Percentiles rank a stretch among this genome's conserved stretches.
Evolutionary conservation across 1,284 basidiomycete species (phyloP).

Genomic region (Singerocomus inundabilis): DNA sequence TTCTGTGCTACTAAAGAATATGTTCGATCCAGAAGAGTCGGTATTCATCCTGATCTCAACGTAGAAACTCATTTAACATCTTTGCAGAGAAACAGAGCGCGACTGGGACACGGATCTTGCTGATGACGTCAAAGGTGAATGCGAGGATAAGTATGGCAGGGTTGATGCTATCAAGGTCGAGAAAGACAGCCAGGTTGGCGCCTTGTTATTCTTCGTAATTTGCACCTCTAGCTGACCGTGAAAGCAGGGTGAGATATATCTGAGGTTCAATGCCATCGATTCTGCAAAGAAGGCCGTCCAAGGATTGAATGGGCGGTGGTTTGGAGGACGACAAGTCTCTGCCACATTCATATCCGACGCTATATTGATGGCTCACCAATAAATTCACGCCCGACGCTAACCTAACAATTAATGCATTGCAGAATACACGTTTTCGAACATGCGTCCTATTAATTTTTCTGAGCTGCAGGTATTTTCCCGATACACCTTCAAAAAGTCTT

Average conservation of each 20-base stretch:
- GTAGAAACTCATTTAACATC: constrained; percentile 5
- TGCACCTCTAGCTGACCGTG: background rate
- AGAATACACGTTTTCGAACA: constrained; percentile 25
- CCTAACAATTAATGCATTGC: constrained; percentile 30
- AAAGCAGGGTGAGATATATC: constrained; percentile 92
- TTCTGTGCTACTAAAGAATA: constrained; percentile 87
- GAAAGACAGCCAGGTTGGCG: constrained; percentile 83
- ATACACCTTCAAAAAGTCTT: constrained; percentile 33
- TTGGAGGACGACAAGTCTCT: constrained; percentile 85
- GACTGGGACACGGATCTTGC: constrained; percentile 97
- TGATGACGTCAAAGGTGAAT: constrained; percentile 95
- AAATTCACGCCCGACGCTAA: constrained; percentile 29
- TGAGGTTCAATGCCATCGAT: constrained; percentile 84
- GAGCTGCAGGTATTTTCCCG: constrained; percentile 33
- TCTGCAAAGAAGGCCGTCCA: constrained; percentile 81
- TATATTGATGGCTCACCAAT: constrained; percentile 89
- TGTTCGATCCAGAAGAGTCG: constrained; percentile 96
- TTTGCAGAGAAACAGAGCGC: constrained; percentile 81
- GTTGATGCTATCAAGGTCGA: constrained; percentile 91
- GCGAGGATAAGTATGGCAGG: constrained; percentile 85
- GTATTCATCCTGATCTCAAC: constrained; percentile 28
- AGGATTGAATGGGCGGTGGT: constrained; percentile 93
- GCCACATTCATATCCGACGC: constrained; percentile 88
- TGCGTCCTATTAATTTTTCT: constrained; percentile 31
- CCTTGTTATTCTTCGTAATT: background rate